Percentiles rank a stretch among this genome's conserved stretches.
These are phyloP conservation scores for Juncus inflexus DNA, from an alignment of 176 grass and related monocot species.

Conservation along the genomic window DNA sequence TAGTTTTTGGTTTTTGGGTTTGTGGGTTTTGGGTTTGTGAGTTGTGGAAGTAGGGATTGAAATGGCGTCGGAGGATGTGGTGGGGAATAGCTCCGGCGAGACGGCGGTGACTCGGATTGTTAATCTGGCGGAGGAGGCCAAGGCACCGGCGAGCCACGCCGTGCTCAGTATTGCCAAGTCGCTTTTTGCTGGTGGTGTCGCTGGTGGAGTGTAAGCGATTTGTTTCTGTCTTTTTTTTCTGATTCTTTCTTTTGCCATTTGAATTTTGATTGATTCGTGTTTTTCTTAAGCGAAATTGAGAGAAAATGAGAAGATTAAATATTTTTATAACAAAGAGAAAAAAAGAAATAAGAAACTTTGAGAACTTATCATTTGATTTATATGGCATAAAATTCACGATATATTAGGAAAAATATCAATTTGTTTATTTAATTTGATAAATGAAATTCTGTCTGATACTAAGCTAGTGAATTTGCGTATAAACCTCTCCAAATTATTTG, in stretches of 20 bases:
- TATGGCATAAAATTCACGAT: too few relatives aligned
- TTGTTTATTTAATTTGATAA: too few relatives aligned
- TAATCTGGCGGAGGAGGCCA: conserved; percentile 97
- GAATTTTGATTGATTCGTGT: conserved; percentile 4
- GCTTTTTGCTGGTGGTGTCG: conserved; percentile 86
- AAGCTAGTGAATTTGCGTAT: too few relatives aligned
- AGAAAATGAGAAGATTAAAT: too few relatives aligned
- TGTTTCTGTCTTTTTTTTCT: neutral
- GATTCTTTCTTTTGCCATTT: neutral
- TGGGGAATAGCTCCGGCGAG: conserved; percentile 70
- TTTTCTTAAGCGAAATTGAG: neutral
- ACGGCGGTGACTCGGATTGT: conserved; percentile 82
- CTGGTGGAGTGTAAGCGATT: conserved; percentile 76
- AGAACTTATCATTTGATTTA: too few relatives aligned
- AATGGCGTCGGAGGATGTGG: conserved; percentile 98
- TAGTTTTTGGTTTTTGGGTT: neutral
- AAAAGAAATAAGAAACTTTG: too few relatives aligned
- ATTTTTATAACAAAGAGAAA: too few relatives aligned
- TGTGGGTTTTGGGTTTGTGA: neutral
- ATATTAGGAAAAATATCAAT: too few relatives aligned
- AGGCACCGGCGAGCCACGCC: conserved; percentile 63
- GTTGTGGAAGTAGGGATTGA: conserved; percentile 5
- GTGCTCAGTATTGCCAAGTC: conserved; percentile 75
- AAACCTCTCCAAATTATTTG: too few relatives aligned
- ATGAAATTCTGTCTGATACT: too few relatives aligned